phyloP scores from a whole-genome alignment of 75 land plant genomes.

The Selaginella tamariscina region DNA sequence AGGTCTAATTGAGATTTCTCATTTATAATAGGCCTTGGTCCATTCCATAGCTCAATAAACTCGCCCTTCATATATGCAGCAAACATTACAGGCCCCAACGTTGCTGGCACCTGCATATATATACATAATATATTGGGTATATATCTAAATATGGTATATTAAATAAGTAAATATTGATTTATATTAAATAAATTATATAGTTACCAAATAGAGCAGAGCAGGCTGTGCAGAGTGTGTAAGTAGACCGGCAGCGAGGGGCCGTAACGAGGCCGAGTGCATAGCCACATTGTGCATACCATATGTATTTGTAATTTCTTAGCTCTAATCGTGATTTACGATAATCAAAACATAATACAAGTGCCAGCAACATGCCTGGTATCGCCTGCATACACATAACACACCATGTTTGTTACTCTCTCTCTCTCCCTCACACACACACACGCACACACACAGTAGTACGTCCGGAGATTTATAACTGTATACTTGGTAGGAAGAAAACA shows the following conservation, averaged over 20 bases:
- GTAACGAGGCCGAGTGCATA: constrained; percentile 71
- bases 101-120: constrained; percentile 63
- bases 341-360: constrained; percentile 84
- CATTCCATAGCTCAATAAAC: constrained; percentile 86
- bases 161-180: not conserved
- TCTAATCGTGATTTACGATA: constrained; percentile 47
- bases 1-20: constrained; percentile 30
- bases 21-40: constrained; percentile 40
- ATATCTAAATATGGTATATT: not conserved
- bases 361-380: constrained; percentile 89
- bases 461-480: too few relatives aligned
- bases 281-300: constrained; percentile 64
- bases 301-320: constrained; percentile 38
- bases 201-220: constrained; percentile 85
- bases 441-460: too few relatives aligned
- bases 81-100: constrained; percentile 67
- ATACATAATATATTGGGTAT: not conserved
- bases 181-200: not conserved
- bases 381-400: constrained; percentile 46
- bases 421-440: too few relatives aligned
- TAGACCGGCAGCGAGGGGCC: constrained; percentile 73
- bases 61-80: constrained; percentile 63
- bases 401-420: too few relatives aligned
- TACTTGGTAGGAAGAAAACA: too few relatives aligned
- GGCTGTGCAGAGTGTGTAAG: constrained; percentile 82